Evolutionary conservation across 257 asterid genomes (phyloP), one percentile per base, ranked within the genome.

Genomic region (Solanum peruvianum): DNA sequence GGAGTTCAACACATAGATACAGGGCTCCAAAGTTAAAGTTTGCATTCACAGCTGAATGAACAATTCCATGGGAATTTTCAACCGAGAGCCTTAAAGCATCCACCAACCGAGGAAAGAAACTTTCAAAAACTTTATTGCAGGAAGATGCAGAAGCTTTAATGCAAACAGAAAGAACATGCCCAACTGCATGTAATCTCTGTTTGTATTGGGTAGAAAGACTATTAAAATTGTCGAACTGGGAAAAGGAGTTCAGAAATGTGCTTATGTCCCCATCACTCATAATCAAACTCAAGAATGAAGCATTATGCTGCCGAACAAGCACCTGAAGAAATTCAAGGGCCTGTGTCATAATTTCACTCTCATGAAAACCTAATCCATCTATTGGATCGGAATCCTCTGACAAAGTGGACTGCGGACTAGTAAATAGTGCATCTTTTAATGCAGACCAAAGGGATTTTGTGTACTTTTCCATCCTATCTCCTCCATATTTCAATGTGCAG

Each of bases 171-270:
- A 96, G 86, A 86, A 96, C 90, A 86, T 84, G 93, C 87, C 95
- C 98, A 88, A 96, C 92, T 87, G 94, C 92, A 83, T 96, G 92
- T 88, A 97, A 94, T 91, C 92, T 92, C 94, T 93, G 98, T 90
- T 91, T 97, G 88, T 72, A 91, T 89, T 82, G 88, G 77, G 89
- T 23, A 52, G 98, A 86, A 86, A 94, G 92, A 86, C 88, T 91
- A 89, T 83, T 93, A 81, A 91, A 88, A 87, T 90, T 91, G 87
- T 82, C 72, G 20, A 89, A 88, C 87, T 88, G 91, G 89, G 86
- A 87, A 87, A 93, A 87, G 88, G 98, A 92, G 86, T 87, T 89
- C 67, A 93, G 49, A 86, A 94, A 94, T 71, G 86, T 27, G 72
- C 88, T 89, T 82, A 97, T 92, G 91, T 96, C 98, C 56, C 70